These are phyloP conservation scores for Wickerhamiella infanticola DNA, from an alignment of 1,139 yeast species.

Conservation along the genomic window DNA sequence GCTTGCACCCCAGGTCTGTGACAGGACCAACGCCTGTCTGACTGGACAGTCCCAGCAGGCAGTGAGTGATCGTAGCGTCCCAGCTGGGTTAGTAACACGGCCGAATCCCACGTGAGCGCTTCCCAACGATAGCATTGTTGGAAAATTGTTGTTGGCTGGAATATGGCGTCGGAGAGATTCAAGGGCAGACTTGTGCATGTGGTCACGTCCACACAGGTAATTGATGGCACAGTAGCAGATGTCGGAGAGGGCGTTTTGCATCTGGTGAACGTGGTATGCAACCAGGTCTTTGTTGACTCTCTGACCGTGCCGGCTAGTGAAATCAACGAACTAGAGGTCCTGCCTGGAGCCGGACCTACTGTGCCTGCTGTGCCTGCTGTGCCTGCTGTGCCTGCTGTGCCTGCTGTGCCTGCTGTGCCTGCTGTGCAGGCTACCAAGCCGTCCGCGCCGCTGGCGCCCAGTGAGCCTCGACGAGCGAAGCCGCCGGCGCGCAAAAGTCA, in stretches of 20 bases:
- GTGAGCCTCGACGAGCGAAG: background rate
- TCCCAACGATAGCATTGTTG: no score
- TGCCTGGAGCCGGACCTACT: conserved; percentile 9
- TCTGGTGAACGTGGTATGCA: conserved; percentile 17
- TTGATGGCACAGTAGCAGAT: conserved; percentile 21
- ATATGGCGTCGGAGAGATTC: conserved; percentile 11
- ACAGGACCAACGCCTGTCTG: no score
- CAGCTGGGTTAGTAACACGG: no score
- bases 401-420: background rate
- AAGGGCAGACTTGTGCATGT: conserved; percentile 18
- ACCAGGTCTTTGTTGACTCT: conserved; percentile 8
- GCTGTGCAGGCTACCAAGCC: background rate
- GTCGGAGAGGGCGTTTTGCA: conserved; percentile 20
- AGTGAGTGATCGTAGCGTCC: no score
- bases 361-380: background rate
- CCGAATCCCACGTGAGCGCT: no score
- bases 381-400: background rate
- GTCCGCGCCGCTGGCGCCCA: background rate
- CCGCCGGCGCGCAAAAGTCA: background rate
- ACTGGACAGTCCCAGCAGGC: no score
- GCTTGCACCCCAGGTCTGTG: no score
- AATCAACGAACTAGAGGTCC: conserved; percentile 20
- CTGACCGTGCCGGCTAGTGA: conserved; percentile 16
- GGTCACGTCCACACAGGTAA: conserved; percentile 17
- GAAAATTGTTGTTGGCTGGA: no score